Percentiles rank a stretch among this genome's conserved stretches.
Conservation (phyloP, 148 eudicot species). For the Rhododendron vialii region DNA sequence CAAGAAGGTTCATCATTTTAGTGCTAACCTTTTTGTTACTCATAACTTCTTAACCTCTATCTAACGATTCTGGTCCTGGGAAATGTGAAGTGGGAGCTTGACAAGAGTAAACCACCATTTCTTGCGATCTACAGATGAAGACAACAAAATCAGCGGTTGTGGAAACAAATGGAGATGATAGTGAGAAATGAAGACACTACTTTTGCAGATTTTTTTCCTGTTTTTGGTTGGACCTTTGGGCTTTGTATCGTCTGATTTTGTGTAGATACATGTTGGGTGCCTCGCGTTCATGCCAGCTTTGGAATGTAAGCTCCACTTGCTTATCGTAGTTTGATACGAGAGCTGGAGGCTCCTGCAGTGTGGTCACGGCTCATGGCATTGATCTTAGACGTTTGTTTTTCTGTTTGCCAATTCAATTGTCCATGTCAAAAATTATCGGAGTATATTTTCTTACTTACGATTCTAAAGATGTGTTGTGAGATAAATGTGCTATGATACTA, state of each 20-base stretch:
- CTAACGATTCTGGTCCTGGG: not conserved
- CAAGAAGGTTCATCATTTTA: not conserved
- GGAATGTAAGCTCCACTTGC: too few species aligned
- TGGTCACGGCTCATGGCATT: not conserved
- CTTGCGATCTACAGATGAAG: too few species aligned
- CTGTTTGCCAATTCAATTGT: not conserved
- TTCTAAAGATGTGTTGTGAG: not conserved
- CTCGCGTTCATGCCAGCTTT: too few species aligned
- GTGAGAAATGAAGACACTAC: too few species aligned
- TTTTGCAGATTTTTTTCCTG: not conserved
- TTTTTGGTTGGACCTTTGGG: not conserved
- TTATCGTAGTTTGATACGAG: too few species aligned
- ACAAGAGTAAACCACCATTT: not conserved
- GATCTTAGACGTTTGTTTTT: not conserved
- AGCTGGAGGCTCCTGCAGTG: not conserved
- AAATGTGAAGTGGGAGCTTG: not conserved
- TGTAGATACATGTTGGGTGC: not conserved
- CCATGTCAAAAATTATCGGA: not conserved
- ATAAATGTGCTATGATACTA: not conserved
- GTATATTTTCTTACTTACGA: not conserved
- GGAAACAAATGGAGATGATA: too few species aligned
- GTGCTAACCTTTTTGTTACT: not conserved
- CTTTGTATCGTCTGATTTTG: not conserved
- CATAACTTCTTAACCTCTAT: not conserved
- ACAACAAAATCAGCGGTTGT: too few species aligned